phyloP scores from a whole-genome alignment of 352 stramenopile genomes.

The Pelagophyceae sp. region DNA sequence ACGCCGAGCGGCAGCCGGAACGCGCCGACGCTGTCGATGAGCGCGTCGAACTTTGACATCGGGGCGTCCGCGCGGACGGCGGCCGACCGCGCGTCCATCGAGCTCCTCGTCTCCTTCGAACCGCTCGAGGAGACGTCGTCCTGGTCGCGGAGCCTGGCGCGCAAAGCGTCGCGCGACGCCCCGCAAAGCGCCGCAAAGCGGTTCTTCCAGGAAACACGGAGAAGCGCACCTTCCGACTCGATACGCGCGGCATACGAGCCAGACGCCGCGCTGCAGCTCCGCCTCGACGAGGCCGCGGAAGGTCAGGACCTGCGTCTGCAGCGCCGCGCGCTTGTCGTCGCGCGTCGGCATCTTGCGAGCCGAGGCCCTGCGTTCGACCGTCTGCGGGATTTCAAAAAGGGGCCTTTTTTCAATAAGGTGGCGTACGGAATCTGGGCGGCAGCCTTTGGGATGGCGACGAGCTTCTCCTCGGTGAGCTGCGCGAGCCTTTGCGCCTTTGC shows the following conservation, averaged over 20 bases:
- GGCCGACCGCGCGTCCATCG: not conserved
- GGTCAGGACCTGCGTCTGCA: not conserved
- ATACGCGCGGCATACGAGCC: not conserved
- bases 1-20: not conserved
- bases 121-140: not conserved
- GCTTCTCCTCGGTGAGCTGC: not conserved
- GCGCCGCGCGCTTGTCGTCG: not conserved
- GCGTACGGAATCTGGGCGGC: too few relatives aligned
- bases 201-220: too few relatives aligned
- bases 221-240: too few relatives aligned
- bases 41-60: not conserved
- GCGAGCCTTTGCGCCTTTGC: not conserved
- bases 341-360: too few relatives aligned
- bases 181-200: too few relatives aligned
- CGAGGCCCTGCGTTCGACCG: too few relatives aligned
- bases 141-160: not conserved
- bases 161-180: too few relatives aligned
- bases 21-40: not conserved
- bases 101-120: not conserved
- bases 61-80: not conserved
- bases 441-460: not conserved
- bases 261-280: not conserved
- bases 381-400: too few relatives aligned
- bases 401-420: too few relatives aligned
- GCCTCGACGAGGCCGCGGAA: not conserved